These are phyloP conservation scores for Spathaspora arborariae DNA, from an alignment of 805 yeast genomes.

Conservation along the genomic window DNA sequence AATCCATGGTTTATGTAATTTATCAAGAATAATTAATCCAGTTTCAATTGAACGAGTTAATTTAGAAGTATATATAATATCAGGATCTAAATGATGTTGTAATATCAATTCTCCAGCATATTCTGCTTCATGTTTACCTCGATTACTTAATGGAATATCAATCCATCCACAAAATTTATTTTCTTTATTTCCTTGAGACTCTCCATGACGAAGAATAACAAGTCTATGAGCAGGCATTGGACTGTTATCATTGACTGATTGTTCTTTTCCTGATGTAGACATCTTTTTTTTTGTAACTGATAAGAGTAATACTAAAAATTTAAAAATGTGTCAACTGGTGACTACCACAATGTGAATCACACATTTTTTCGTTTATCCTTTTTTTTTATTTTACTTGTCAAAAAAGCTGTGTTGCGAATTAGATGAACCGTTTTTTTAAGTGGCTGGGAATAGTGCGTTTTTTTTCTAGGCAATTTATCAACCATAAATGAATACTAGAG, in stretches of 20 bases:
- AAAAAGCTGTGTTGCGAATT: background rate
- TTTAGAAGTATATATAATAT: slow-evolving; percentile 36
- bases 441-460: too few species aligned
- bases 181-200: slow-evolving; percentile 40
- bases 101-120: slow-evolving; percentile 35
- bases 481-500: too few species aligned
- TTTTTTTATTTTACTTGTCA: too few species aligned
- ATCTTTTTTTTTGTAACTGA: background rate
- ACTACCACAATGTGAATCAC: background rate
- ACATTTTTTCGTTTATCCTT: background rate
- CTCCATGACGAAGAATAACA: slow-evolving; percentile 43
- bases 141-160: slow-evolving; percentile 35
- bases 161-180: slow-evolving; percentile 46
- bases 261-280: background rate
- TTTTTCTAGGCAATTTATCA: background rate
- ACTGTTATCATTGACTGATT: background rate
- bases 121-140: slow-evolving; percentile 36
- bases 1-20: slow-evolving; percentile 29
- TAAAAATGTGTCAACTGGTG: background rate
- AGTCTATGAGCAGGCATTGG: slow-evolving; percentile 24
- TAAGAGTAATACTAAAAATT: too few species aligned
- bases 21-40: slow-evolving; percentile 34
- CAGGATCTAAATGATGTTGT: slow-evolving; percentile 25
- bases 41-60: slow-evolving; percentile 39
- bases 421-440: background rate